phyloP scores from a whole-genome alignment of 139 green algal species.

The Deuterostichococcus epilithicus region DNA sequence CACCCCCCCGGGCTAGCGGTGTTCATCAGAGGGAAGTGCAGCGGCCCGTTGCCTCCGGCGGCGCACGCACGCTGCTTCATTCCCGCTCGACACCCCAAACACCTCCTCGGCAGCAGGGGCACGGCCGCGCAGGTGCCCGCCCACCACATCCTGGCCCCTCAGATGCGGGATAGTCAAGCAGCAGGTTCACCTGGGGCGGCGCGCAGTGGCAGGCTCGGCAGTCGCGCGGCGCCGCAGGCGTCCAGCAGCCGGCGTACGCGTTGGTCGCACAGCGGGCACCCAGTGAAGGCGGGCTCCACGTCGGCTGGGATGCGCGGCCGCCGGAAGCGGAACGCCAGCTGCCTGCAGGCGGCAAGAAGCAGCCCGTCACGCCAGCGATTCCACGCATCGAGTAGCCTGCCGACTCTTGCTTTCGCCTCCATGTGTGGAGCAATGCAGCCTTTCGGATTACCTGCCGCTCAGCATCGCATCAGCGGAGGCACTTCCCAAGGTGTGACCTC shows the following conservation, averaged over 20 bases:
- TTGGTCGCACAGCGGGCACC: slow-evolving; percentile 44
- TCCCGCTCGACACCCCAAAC: no score
- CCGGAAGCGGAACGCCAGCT: slow-evolving; percentile 13
- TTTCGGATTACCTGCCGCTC: neutral
- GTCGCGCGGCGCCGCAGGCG: slow-evolving; percentile 3
- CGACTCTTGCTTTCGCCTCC: neutral
- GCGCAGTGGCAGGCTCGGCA: no score
- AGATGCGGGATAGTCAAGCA: no score
- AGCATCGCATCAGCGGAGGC: neutral
- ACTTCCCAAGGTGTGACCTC: neutral
- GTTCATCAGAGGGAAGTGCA: no score
- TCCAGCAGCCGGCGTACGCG: slow-evolving; percentile 27
- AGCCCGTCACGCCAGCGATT: neutral
- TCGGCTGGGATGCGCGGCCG: slow-evolving; percentile 9
- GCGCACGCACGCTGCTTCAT: no score
- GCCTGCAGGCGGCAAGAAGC: neutral
- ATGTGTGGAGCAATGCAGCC: neutral
- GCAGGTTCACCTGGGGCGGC: no score
- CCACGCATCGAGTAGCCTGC: neutral
- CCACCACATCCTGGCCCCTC: no score
- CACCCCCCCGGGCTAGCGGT: no score
- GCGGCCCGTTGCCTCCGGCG: no score
- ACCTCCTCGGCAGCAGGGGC: no score
- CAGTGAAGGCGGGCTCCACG: slow-evolving; percentile 22
- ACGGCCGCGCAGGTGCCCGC: no score